Evolutionary conservation across 2,329 filamentous ascomycete species (phyloP).

Genomic region (Cladosporium sp.): DNA sequence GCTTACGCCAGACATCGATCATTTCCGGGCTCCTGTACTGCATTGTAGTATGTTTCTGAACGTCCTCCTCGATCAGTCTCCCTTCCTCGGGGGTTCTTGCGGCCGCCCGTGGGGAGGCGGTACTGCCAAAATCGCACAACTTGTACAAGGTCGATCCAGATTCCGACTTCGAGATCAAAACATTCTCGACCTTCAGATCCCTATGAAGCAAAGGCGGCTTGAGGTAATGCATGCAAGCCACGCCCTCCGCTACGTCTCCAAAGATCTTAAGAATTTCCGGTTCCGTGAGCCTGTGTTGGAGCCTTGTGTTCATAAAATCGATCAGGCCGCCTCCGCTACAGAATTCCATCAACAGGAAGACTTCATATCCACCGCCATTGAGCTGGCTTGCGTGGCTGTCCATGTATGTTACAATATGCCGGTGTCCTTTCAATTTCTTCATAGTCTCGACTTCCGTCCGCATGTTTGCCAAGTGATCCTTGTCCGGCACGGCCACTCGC

Average conservation of each 20-base stretch:
- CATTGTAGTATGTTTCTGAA: slow-evolving; percentile 93
- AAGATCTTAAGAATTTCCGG: slow-evolving; percentile 98
- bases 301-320: slow-evolving; percentile 98
- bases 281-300: slow-evolving; percentile 94
- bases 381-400: slow-evolving; percentile 96
- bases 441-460: slow-evolving; percentile 98
- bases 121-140: slow-evolving; percentile 95
- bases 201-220: slow-evolving; percentile 89
- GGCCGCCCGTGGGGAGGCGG: slow-evolving; percentile 76
- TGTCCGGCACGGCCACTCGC: slow-evolving; percentile 93
- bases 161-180: slow-evolving; percentile 67
- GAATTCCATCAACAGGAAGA: slow-evolving; percentile 97
- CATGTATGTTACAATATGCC: slow-evolving; percentile 94
- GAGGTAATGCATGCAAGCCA: slow-evolving; percentile 98
- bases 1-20: slow-evolving; percentile 95
- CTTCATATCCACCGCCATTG: slow-evolving; percentile 89
- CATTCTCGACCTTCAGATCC: slow-evolving; percentile 96
- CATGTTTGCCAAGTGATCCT: slow-evolving; percentile 91
- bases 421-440: slow-evolving; percentile 97
- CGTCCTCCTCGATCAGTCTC: slow-evolving; percentile 88
- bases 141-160: slow-evolving; percentile 76
- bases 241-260: slow-evolving; percentile 88
- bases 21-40: slow-evolving; percentile 98
- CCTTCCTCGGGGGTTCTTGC: slow-evolving; percentile 85
- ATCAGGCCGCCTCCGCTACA: slow-evolving; percentile 93